These are phyloP conservation scores for Acacia crassicarpa DNA, from an alignment of 306 rosid genomes.

Conservation along the genomic window DNA sequence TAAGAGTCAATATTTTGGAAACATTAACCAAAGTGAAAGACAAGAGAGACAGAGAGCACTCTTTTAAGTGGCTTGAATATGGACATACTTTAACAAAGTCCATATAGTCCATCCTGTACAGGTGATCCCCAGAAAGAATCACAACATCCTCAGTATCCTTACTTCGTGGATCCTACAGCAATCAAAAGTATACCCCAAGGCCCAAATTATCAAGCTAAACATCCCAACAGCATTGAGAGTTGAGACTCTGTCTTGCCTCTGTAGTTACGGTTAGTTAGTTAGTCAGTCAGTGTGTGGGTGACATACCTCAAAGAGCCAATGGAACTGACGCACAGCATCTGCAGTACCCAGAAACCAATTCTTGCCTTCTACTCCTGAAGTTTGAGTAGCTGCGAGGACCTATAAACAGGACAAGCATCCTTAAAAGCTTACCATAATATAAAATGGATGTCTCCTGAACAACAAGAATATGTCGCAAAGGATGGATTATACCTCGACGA, in stretches of 20 bases:
- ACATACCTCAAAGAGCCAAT: conserved; percentile 95
- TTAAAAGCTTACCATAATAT: conserved; percentile 3
- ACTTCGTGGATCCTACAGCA: conserved; percentile 74
- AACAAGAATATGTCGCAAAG: not conserved
- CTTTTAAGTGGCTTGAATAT: conserved; percentile 3
- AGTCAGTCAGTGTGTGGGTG: not conserved
- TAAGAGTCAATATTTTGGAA: conserved; percentile 23
- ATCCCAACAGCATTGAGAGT: not conserved
- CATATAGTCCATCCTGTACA: conserved; percentile 92
- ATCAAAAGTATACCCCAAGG: conserved; percentile 11
- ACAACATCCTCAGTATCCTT: conserved; percentile 85
- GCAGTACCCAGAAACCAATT: conserved; percentile 97
- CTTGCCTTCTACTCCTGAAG: conserved; percentile 85
- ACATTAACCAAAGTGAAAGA: conserved; percentile 4
- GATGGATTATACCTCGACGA: conserved; percentile 69
- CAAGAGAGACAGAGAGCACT: not conserved
- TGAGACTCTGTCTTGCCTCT: not conserved
- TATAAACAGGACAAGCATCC: conserved; percentile 29
- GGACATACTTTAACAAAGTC: conserved; percentile 81
- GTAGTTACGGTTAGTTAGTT: too few species aligned
- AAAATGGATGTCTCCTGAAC: not conserved
- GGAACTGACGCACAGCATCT: conserved; percentile 98
- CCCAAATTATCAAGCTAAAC: conserved; percentile 24
- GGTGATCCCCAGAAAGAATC: conserved; percentile 92
- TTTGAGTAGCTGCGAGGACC: conserved; percentile 99